These are phyloP conservation scores for Ophiostoma australiae DNA, from an alignment of 2,329 filamentous ascomycete genomes.

Conservation along the genomic window DNA sequence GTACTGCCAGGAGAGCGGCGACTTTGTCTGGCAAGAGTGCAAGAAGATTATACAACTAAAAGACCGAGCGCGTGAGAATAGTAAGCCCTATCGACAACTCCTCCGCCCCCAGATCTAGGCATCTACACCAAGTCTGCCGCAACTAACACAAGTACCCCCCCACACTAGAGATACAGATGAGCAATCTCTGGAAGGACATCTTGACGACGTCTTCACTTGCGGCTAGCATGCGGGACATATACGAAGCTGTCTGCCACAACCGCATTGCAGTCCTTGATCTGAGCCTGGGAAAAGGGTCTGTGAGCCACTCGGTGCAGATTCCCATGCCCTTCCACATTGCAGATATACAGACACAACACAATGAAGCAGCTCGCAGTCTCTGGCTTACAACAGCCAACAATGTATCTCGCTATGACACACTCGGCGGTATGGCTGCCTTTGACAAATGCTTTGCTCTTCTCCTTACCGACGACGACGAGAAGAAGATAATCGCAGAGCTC, in stretches of 20 bases:
- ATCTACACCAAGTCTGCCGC: not conserved
- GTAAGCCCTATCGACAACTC: constrained; percentile 36
- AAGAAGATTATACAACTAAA: constrained; percentile 77
- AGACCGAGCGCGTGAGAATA: constrained; percentile 70
- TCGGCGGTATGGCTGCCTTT: constrained; percentile 61
- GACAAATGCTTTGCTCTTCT: constrained; percentile 85
- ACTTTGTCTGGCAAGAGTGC: constrained; percentile 89
- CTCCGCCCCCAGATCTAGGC: not conserved
- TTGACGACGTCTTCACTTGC: constrained; percentile 71
- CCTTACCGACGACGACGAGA: constrained; percentile 78
- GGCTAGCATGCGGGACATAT: constrained; percentile 75
- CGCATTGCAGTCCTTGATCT: constrained; percentile 81
- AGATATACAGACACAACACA: constrained; percentile 64
- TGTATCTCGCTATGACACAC: constrained; percentile 62
- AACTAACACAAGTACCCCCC: not conserved
- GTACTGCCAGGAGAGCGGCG: constrained; percentile 82
- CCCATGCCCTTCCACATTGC: constrained; percentile 64
- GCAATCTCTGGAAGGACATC: constrained; percentile 64
- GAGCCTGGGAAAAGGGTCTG: constrained; percentile 54
- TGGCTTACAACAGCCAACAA: constrained; percentile 86
- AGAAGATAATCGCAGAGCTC: constrained; percentile 66
- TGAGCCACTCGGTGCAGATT: constrained; percentile 61
- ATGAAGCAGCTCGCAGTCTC: constrained; percentile 62
- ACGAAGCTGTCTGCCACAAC: constrained; percentile 73
- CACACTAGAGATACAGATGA: constrained; percentile 44